Base-by-base conservation (phyloP, 495 filamentous ascomycete species). In the Hyaloscypha bicolor region DNA sequence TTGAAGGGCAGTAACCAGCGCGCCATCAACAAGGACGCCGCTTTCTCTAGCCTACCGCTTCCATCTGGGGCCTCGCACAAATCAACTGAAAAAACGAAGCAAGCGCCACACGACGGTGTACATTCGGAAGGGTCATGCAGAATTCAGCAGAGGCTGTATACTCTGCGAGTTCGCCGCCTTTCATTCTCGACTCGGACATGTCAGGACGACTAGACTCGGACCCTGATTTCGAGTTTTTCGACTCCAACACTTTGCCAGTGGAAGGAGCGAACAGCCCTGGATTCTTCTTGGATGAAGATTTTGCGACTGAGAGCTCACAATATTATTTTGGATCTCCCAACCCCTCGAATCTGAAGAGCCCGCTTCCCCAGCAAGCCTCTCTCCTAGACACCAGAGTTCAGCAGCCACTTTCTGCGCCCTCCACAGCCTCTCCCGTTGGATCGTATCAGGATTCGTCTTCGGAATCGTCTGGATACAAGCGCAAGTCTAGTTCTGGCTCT, bases 391-490 rank as follows among this genome's bases (percentile, higher is more conserved):
- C 76, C 16, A 64, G n/a, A 57, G 16, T 67, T 25, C 67, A 60
- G 21, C 70, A 65, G 29, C 61, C 62, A 32, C 53, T 70, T 21
- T 75, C 76, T 22, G 56, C 64, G 6, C 67, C 70, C 4, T 76
- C 76, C 21, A 73, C 74, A 2, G 65, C 72, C 19, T 82, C 81
- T 2, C 76, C 79, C 9, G 76, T 76, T 21, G 80, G 76, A 68
- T 83, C 81, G 14, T 77, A 72, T 29, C 79, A 73, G 32, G 81
- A 83, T 64, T 84, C 82, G 2, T 76, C 79, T 9, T 85, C 82
- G 3, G 79, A 81, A 57, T 78, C 79, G 2, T 82, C 81, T 9
- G 73, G 69, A 53, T 77, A 76, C 39, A 80, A 82, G 74, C 76
- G 80, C 21, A 83, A 82, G 62, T 75, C 74, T 19, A 79, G 80